Base-by-base conservation (phyloP, 83 land plant genomes). In the Picea abies region DNA sequence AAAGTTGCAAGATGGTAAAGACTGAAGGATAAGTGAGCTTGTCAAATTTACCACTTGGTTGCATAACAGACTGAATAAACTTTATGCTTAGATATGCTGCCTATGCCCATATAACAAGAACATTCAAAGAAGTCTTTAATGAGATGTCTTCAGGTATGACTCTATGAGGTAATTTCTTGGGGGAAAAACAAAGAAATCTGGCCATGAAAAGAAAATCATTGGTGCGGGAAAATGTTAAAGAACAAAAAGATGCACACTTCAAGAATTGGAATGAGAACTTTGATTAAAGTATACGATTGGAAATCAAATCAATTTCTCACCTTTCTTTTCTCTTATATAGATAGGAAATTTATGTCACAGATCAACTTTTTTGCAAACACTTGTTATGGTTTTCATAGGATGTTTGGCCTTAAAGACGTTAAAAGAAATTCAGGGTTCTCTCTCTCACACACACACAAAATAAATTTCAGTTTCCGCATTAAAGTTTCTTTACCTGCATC, bases 401-500 rank as follows among this genome's bases (percentile, higher is more conserved):
- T 47, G 10, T 41, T 73, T n/a, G 52, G 29, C 60, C 77, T 72
- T 29, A 66, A 32, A 19, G 41, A 73, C 56, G 3, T 52, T 52
- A 52, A 52, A 52, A 52, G 47, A 52, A 73, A n/a, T 20, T n/a
- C 29, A 44, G 22, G 11, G 11, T 20, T n/a, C 56, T 47, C 16
- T 73, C 77, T 73, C 77, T 44, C n/a, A n/a, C 20, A 19, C 2
- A 70, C 5, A 37, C n/a, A 73, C 14, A 70, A 4, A 70, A 2
- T 70, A 70, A 47, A 73, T n/a, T 72, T 19, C 58, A 73, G 16
- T 73, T 44, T 73, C 15, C 26, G 47, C 25, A 73, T 12, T 52
- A 41, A 41, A 73, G 77, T 47, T 22, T 73, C 20, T 23, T 73
- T 49, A 47, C 77, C n/a, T n/a, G 77, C 56, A 73, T n/a, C 56